phyloP scores from a whole-genome alignment of 257 asterid species.

The Solanum acaule region DNA sequence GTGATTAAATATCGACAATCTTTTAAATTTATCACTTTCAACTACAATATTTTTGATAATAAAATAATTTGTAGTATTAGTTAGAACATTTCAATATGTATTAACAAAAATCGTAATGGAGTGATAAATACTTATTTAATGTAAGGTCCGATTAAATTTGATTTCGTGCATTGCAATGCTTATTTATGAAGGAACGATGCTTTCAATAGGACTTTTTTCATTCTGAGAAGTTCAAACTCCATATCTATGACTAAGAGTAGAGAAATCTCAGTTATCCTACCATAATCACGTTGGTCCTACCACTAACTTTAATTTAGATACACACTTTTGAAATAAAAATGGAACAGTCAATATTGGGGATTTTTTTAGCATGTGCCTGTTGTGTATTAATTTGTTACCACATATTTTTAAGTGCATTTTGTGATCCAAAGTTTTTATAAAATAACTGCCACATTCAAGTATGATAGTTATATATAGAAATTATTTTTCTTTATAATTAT shows the following conservation, averaged over 20 bases:
- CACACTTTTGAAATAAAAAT: neutral
- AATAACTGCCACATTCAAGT: neutral
- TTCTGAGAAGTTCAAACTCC: fast-evolving
- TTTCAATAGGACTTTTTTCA: neutral
- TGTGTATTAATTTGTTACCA: neutral
- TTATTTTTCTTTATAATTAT: neutral
- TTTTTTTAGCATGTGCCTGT: neutral
- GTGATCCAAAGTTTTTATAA: neutral
- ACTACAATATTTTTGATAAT: neutral
- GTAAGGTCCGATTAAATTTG: neutral
- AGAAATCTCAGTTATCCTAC: neutral
- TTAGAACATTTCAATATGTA: neutral
- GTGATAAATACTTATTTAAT: no score
- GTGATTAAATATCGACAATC: neutral
- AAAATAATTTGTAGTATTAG: neutral
- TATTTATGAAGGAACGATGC: neutral
- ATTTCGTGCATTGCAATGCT: no score
- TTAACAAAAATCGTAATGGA: neutral
- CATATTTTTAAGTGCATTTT: neutral
- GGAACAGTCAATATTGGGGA: neutral
- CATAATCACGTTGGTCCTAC: neutral
- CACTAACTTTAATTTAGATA: neutral
- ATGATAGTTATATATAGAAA: neutral
- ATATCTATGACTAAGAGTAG: fast-evolving
- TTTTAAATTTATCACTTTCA: neutral